Evolutionary conservation across 2,329 filamentous ascomycete species (phyloP).

Genomic region (Epichloe glyceriae): DNA sequence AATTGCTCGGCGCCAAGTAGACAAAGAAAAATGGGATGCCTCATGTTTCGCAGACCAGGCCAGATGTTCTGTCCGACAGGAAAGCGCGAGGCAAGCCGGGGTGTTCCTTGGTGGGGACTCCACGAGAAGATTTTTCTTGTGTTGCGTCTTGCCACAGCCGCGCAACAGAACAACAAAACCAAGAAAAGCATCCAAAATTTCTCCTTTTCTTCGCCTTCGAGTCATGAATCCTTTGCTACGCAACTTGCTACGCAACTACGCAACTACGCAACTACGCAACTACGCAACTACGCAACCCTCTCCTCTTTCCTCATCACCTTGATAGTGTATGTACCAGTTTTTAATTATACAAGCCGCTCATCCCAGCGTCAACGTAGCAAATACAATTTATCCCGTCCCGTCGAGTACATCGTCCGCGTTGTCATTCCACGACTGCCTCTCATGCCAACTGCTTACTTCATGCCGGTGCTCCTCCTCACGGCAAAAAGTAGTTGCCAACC

Average conservation of each 20-base stretch:
- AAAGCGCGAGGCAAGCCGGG: background rate
- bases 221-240: no score
- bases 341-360: background rate
- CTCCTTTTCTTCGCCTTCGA: no score
- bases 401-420: background rate
- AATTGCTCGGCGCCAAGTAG: background rate
- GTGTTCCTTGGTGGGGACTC: no score
- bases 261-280: no score
- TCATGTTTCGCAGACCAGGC: background rate
- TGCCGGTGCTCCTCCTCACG: constrained; percentile 35
- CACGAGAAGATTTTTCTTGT: no score
- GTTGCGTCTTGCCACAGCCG: no score
- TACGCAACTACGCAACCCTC: no score
- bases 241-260: no score
- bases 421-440: background rate
- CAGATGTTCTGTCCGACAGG: background rate
- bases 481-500: constrained; percentile 96
- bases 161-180: no score
- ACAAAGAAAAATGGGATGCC: no score
- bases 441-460: background rate
- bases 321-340: background rate
- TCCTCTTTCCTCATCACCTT: no score
- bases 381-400: background rate
- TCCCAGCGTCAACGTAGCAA: background rate
- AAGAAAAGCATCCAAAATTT: no score